phyloP scores from a whole-genome alignment of 495 filamentous ascomycete genomes.

The Tuber magnatum region DNA sequence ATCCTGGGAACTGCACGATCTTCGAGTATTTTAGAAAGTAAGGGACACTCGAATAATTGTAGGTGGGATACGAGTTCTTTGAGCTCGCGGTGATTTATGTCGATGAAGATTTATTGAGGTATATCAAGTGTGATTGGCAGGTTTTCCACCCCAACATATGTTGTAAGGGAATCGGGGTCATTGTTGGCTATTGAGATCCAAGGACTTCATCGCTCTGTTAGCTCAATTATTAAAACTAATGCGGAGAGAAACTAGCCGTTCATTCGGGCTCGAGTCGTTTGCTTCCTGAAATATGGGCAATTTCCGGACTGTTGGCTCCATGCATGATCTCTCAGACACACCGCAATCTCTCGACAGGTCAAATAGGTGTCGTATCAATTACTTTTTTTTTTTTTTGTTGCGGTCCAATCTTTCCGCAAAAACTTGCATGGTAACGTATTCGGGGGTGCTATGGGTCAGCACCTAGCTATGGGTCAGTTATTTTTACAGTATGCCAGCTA shows the following conservation, averaged over 20 bases:
- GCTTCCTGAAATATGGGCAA: conserved; percentile 21
- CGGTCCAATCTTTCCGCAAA: conserved; percentile 18
- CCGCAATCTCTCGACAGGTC: conserved; percentile 2
- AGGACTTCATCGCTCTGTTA: conserved; percentile 8
- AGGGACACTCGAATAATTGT: conserved; percentile 13
- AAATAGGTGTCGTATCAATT: conserved; percentile 9
- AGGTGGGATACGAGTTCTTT: conserved; percentile 11
- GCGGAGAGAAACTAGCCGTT: conserved; percentile 5
- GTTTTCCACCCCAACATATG: conserved; percentile 19
- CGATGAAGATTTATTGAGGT: conserved; percentile 27
- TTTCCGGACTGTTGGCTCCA: conserved; percentile 9
- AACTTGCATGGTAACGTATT: conserved; percentile 13
- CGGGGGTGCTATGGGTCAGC: too few species aligned
- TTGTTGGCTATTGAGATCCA: conserved; percentile 22
- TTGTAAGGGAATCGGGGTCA: neutral
- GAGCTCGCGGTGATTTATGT: conserved; percentile 14
- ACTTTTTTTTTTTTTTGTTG: conserved; percentile 9
- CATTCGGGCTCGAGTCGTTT: neutral
- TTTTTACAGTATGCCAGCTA: too few species aligned
- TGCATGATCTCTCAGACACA: neutral
- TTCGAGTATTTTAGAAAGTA: conserved; percentile 16
- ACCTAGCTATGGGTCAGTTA: too few species aligned
- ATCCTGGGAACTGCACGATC: conserved; percentile 28
- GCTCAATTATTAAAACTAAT: neutral
- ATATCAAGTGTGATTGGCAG: conserved; percentile 19